Evolutionary conservation across 2,329 filamentous ascomycete species (phyloP), one percentile per base, ranked within the genome.

Genomic region (Juglanconis sp.): DNA sequence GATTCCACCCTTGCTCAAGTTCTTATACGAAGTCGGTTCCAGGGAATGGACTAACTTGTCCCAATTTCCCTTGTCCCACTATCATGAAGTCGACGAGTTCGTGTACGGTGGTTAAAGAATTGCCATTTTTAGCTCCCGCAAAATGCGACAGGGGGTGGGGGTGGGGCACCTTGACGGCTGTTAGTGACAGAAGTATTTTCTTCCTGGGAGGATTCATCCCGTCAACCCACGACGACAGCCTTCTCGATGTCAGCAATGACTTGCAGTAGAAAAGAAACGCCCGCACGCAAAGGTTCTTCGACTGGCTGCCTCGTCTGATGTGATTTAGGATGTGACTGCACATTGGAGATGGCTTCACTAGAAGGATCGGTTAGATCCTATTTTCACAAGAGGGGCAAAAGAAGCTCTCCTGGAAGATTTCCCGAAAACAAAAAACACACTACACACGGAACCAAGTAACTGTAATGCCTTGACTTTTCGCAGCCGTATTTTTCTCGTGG

Each of bases 71-170:
- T 13, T 60, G 60, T 62, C 49, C 60, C 60, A 62, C 60, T 32
- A 24, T 36, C 52, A 13, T 42, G 6, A 42, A 42, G 38, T 42
- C 38, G n/a, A 42, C 38, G n/a, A 42, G 38, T 10, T 15, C 38
- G 66, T 68, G 65, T 64, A 62, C 58, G 61, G 57, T 61, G 60
- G 58, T 62, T 64, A 63, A 61, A 55, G 64, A 47, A 40, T 56
- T 59, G 42, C 61, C 65, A 66, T 64, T 67, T 69, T 68, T 68
- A 69, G 68, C 54, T 70, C 68, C 68, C 69, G 68, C 50, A 36
- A 57, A 57, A 10, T 34, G 53, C 49, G 51, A 56, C 51, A 59
- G 52, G 55, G 44, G 59, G 7, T 56, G 53, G 60, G 31, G 52
- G 17, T 60, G 48, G 24, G 24, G 36, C 31, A 60, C 44, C 30